Conservation (phyloP, 805 yeast genomes). For the Lachancea meyersii region DNA sequence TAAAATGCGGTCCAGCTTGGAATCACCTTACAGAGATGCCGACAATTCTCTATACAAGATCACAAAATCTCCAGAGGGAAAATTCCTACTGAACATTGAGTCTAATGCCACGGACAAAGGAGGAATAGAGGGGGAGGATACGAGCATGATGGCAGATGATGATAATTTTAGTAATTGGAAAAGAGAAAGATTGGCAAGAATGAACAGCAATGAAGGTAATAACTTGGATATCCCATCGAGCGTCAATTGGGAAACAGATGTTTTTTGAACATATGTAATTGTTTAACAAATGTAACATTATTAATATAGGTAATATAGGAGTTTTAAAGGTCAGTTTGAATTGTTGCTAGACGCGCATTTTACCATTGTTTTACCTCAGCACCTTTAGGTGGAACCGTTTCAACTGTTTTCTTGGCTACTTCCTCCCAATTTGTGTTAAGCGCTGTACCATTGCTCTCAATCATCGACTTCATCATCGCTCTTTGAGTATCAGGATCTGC, state of each 20-base stretch:
- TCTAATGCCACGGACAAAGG: conserved; percentile 13
- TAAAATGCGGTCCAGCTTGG: not conserved
- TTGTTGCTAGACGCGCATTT: conserved; percentile 1
- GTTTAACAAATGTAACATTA: conserved; percentile 3
- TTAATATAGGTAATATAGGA: not conserved
- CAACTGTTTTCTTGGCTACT: conserved; percentile 59
- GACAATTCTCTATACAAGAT: conserved; percentile 28
- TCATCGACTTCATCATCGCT: conserved; percentile 95
- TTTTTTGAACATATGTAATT: conserved; percentile 5
- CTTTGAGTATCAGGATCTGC: conserved; percentile 83
- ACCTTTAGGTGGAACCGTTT: conserved; percentile 70
- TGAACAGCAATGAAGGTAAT: conserved; percentile 12
- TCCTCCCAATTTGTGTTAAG: conserved; percentile 91
- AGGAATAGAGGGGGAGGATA: conserved; percentile 19
- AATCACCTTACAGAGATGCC: conserved; percentile 22
- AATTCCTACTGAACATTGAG: conserved; percentile 23
- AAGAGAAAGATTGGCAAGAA: conserved; percentile 27
- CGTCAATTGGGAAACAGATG: conserved; percentile 12
- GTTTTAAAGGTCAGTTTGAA: conserved; percentile 3
- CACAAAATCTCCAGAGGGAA: conserved; percentile 31
- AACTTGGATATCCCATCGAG: conserved; percentile 5
- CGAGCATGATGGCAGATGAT: conserved; percentile 29
- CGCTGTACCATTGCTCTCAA: conserved; percentile 92
- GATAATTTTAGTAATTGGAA: conserved; percentile 28
- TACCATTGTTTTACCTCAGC: conserved; percentile 54